Conservation (phyloP, 2,329 filamentous ascomycete genomes). For the Trichoderma sp. region DNA sequence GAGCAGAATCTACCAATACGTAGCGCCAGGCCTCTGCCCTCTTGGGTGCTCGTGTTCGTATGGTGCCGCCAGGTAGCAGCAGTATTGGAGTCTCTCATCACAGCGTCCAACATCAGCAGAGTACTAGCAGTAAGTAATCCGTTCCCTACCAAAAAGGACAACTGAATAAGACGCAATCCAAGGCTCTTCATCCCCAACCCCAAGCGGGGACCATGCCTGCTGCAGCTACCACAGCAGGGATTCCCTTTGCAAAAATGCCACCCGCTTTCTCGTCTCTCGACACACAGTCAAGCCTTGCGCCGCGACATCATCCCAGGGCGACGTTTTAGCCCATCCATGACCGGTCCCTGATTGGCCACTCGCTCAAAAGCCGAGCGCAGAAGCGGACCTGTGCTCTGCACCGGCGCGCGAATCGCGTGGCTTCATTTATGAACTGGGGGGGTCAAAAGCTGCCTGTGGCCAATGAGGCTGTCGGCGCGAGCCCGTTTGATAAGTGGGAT, state of each 20-base stretch:
- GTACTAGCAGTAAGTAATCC: background rate
- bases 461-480: constrained; percentile 24
- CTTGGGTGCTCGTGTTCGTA: background rate
- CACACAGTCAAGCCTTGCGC: constrained; percentile 15
- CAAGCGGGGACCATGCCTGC: constrained; percentile 16
- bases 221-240: background rate
- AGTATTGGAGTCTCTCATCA: background rate
- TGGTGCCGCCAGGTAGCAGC: background rate
- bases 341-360: constrained; percentile 5
- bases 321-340: background rate
- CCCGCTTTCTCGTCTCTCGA: background rate
- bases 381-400: constrained; percentile 6
- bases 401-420: constrained; percentile 20
- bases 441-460: background rate
- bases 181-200: background rate
- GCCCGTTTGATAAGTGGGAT: background rate
- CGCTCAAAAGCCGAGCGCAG: constrained; percentile 6
- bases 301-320: constrained; percentile 1
- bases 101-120: background rate
- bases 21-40: background rate
- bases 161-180: background rate
- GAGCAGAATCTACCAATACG: background rate
- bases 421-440: constrained; percentile 21
- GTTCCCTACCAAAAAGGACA: background rate
- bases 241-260: background rate